Percentiles rank a stretch among this genome's conserved stretches.
Conservation (phyloP, 2,329 filamentous ascomycete genomes). For the Calycina marina region DNA sequence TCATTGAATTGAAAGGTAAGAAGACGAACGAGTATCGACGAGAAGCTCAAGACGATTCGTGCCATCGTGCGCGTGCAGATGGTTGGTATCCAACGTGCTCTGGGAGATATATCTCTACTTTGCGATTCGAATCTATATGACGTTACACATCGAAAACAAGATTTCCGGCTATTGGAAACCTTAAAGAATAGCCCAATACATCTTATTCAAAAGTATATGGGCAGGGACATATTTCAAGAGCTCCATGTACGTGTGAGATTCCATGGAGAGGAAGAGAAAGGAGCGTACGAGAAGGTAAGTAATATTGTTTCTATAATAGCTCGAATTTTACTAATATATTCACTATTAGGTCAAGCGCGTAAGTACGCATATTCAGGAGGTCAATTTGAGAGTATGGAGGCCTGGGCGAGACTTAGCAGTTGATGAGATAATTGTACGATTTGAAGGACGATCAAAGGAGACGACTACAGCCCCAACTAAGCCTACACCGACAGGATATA, state of each 20-base stretch:
- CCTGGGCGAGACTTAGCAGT: not conserved
- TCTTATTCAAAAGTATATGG: not conserved
- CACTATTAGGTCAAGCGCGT: not conserved
- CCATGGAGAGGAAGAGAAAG: not conserved
- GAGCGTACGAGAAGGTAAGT: not conserved
- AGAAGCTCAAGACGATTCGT: not conserved
- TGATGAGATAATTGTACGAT: conserved; percentile 1
- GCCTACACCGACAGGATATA: not conserved
- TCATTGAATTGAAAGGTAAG: conserved; percentile 2
- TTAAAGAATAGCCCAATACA: not conserved
- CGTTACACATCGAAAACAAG: conserved; percentile 2
- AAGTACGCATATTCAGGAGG: not conserved
- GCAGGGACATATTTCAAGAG: conserved; percentile 1
- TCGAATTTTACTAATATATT: not conserved
- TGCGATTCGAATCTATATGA: conserved; percentile 4
- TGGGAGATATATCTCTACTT: conserved; percentile 5
- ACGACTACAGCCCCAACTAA: not conserved
- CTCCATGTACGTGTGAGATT: not conserved
- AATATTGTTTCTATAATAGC: not conserved
- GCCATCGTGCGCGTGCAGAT: not conserved
- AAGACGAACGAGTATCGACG: conserved; percentile 1
- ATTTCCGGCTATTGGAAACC: conserved; percentile 1
- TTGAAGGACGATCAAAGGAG: not conserved
- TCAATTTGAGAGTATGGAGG: not conserved
- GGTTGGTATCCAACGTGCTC: conserved; percentile 1